phyloP scores from a whole-genome alignment of 805 yeast species.

The Ogataea paradorogensis region DNA sequence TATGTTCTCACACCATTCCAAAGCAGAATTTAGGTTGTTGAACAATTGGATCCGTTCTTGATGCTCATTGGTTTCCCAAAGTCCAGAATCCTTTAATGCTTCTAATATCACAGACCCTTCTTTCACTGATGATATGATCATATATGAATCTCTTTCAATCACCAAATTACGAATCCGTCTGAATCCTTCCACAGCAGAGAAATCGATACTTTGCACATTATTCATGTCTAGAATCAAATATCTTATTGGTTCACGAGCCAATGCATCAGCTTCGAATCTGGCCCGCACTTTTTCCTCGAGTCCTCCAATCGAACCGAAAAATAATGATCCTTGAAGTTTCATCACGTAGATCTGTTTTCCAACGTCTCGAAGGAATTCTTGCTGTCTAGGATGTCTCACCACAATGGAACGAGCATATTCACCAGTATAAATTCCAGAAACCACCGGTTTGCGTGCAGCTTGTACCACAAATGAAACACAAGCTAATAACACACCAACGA shows the following conservation, averaged over 20 bases:
- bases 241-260: slow-evolving; percentile 60
- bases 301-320: slow-evolving; percentile 94
- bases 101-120: slow-evolving; percentile 63
- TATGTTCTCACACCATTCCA: slow-evolving; percentile 96
- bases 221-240: slow-evolving; percentile 83
- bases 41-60: slow-evolving; percentile 58
- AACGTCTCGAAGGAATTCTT: slow-evolving; percentile 75
- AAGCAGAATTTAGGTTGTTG: slow-evolving; percentile 75
- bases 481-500: slow-evolving; percentile 87
- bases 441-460: slow-evolving; percentile 80
- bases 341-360: slow-evolving; percentile 89
- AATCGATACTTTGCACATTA: slow-evolving; percentile 78
- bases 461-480: slow-evolving; percentile 94
- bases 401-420: slow-evolving; percentile 89
- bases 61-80: slow-evolving; percentile 55
- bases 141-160: slow-evolving; percentile 61
- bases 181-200: slow-evolving; percentile 95
- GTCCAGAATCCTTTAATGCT: slow-evolving; percentile 79
- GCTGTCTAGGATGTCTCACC: slow-evolving; percentile 84
- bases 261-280: slow-evolving; percentile 55
- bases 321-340: slow-evolving; percentile 83
- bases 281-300: slow-evolving; percentile 73
- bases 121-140: slow-evolving; percentile 75
- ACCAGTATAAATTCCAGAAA: slow-evolving; percentile 81
- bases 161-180: slow-evolving; percentile 79